These are phyloP conservation scores for Salix suchowensis DNA, from an alignment of 345 rosid genomes.

Conservation along the genomic window DNA sequence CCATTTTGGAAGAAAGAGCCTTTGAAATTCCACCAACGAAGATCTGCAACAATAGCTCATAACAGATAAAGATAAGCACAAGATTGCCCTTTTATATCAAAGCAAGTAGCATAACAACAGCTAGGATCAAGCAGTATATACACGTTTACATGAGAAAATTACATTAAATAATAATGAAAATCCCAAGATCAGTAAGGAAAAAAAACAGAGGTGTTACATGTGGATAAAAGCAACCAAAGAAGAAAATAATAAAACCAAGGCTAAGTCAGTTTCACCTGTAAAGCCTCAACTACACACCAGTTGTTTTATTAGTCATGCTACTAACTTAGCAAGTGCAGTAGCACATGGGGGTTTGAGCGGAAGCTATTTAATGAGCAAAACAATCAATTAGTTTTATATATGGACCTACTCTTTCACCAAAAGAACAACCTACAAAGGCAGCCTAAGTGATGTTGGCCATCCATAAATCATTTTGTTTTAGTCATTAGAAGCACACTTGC, in stretches of 20 bases:
- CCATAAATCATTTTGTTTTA: neutral
- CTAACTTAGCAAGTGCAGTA: neutral
- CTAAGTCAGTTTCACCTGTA: neutral
- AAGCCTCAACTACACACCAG: neutral
- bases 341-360: neutral
- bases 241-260: neutral
- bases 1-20: conserved; percentile 74
- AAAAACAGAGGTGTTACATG: neutral
- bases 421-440: neutral
- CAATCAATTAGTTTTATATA: neutral
- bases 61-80: neutral
- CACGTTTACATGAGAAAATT: neutral
- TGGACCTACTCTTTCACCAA: neutral
- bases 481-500: neutral
- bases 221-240: neutral
- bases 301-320: neutral
- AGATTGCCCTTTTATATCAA: neutral
- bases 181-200: neutral
- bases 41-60: conserved; percentile 49
- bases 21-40: conserved; percentile 82
- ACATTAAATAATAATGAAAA: neutral
- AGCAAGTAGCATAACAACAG: neutral
- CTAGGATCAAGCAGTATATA: neutral
- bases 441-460: neutral
- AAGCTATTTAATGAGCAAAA: neutral